phyloP scores from a whole-genome alignment of 2,329 filamentous ascomycete species.

The Ophiosphaerella herpotricha region DNA sequence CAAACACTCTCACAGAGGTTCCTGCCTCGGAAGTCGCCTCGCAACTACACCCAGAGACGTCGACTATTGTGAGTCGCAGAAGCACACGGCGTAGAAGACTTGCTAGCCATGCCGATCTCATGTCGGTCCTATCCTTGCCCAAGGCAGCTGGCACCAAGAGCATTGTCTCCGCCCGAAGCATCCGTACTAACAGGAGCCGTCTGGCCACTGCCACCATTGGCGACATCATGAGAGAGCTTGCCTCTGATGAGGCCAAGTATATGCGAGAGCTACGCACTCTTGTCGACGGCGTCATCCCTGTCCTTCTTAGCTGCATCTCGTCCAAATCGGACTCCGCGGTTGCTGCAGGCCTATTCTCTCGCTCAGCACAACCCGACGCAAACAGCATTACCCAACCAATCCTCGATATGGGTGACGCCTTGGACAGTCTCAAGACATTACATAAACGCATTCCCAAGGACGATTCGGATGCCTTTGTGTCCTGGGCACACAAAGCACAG shows the following conservation, averaged over 20 bases:
- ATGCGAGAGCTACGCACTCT: slow-evolving; percentile 88
- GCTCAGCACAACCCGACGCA: slow-evolving; percentile 61
- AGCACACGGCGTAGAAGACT: slow-evolving; percentile 65
- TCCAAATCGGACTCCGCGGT: slow-evolving; percentile 69
- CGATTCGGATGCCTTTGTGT: slow-evolving; percentile 71
- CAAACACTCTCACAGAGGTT: slow-evolving; percentile 20
- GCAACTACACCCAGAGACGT: slow-evolving; percentile 37
- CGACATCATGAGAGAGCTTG: slow-evolving; percentile 79
- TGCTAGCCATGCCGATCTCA: slow-evolving; percentile 90
- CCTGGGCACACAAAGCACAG: slow-evolving; percentile 79
- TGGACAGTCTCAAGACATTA: slow-evolving; percentile 80
- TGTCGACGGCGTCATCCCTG: slow-evolving; percentile 93
- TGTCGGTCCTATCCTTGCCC: slow-evolving; percentile 84
- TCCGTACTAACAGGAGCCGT: slow-evolving; percentile 72
- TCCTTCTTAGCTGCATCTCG: slow-evolving; percentile 83
- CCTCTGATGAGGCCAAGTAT: slow-evolving; percentile 84
- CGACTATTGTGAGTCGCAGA: slow-evolving; percentile 51
- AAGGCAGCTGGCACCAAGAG: slow-evolving; percentile 66
- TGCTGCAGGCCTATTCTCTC: slow-evolving; percentile 69
- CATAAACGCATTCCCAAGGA: slow-evolving; percentile 80
- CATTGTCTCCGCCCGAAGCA: slow-evolving; percentile 76
- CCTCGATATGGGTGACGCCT: slow-evolving; percentile 86
- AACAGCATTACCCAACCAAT: slow-evolving; percentile 78
- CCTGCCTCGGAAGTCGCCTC: slow-evolving; percentile 37
- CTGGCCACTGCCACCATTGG: slow-evolving; percentile 70